Base-by-base conservation (phyloP, 805 yeast genomes). In the Barnettozyma vustinii region DNA sequence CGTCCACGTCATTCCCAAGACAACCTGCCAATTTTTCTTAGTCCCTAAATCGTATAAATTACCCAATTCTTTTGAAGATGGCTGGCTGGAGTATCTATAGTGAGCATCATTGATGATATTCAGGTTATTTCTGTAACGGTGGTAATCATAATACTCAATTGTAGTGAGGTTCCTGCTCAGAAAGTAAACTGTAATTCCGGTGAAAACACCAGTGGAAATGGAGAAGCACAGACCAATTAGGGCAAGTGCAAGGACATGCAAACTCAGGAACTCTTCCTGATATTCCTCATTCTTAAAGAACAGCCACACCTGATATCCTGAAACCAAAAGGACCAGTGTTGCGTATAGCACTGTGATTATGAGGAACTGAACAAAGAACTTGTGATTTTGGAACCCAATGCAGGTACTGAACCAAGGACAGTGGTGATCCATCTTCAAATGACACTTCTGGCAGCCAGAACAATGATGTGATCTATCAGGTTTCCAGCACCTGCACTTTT, bases 371-470 rank as follows among this genome's bases (percentile, higher is more conserved):
- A 88, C 63, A 60, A 91, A 92, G 62, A 72, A 79, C 66, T 89
- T 86, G 55, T 87, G 90, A 66, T 92, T 92, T 26, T 69, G 69
- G 66, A 79, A 84, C 0, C 98, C 98, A 50, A 92, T 78, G 64
- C 97, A 91, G 5, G 80, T 73, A 2, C 96, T 83, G 65, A 90
- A 89, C 98, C 98, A 92, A 0, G 97, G 97, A 53, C 84, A 84
- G 67, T 90, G 97, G 63, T 90, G 97, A 64, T 90, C 97, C 97
- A 90, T 91, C 58, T 79, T 80, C 51, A 91, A 63, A 25, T 87
- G 79, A 64, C 97, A 90, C 30, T 50, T 52, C 19, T 78, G 71
- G 61, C 95, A 88, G 1, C 76, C 69, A 36, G 85, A 84, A 62
- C 97, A 90, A 65, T 90, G 97, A 62, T 90, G 97, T 9, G 83